phyloP scores from a whole-genome alignment of 371 early-diverging fungal species.

The Mycotypha africana region DNA sequence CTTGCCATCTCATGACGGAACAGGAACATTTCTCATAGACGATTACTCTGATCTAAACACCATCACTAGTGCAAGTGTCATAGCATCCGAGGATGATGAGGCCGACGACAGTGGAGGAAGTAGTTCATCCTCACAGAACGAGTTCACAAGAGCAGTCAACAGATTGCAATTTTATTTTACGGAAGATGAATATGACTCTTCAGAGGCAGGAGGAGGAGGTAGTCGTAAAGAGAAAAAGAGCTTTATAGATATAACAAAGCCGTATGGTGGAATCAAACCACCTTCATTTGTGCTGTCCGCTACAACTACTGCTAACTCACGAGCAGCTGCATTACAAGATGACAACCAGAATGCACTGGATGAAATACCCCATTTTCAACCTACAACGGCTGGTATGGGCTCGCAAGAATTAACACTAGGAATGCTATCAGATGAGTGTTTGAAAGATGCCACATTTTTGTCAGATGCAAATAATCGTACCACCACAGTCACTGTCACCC shows the following conservation, averaged over 20 bases:
- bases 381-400: constrained; percentile 15
- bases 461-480: constrained; percentile 9
- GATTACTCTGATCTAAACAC: constrained; percentile 17
- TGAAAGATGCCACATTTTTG: constrained; percentile 4
- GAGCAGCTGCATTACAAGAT: no score
- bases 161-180: neutral
- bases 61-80: no score
- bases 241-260: constrained; percentile 21
- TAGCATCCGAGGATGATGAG: constrained; percentile 5
- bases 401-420: constrained; percentile 10
- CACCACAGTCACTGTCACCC: constrained; percentile 10
- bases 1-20: constrained; percentile 45
- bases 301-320: no score
- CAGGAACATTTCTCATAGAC: constrained; percentile 33
- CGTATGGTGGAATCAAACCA: constrained; percentile 24
- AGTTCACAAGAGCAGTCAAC: neutral
- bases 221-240: neutral
- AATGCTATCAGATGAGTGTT: constrained; percentile 10
- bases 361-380: constrained; percentile 11
- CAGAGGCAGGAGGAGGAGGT: neutral
- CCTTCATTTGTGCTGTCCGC: constrained; percentile 39
- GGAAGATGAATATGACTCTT: no score
- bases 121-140: neutral
- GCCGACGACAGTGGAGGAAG: neutral
- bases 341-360: no score